Evolutionary conservation across 768 basidiomycete species (phyloP).

Genomic region (Lepiota subincarnata): DNA sequence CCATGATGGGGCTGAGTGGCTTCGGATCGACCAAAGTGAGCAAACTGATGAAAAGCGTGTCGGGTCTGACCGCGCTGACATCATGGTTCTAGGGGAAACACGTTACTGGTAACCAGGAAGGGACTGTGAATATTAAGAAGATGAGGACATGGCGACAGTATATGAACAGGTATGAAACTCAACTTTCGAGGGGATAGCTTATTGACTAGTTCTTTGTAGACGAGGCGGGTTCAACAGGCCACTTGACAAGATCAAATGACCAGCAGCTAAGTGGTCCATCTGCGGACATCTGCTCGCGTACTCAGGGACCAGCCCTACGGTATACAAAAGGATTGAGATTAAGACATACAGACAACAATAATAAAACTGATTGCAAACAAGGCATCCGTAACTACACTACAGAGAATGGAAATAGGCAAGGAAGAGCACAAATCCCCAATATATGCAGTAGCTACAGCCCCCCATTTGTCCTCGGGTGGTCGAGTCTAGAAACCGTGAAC

Average conservation of each 20-base stretch:
- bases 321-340: conserved; percentile 13
- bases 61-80: not conserved
- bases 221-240: conserved; percentile 89
- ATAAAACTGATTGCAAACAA: conserved; percentile 3
- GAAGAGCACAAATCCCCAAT: conserved; percentile 4
- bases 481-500: conserved; percentile 76
- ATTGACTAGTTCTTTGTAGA: conserved; percentile 19
- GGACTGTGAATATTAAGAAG: conserved; percentile 65
- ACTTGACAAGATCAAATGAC: conserved; percentile 90
- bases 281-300: not conserved
- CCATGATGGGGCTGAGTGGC: conserved; percentile 83
- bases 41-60: not conserved
- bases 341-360: conserved; percentile 22
- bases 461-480: not conserved
- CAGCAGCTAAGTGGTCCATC: conserved; percentile 9
- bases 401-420: not conserved
- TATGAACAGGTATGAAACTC: conserved; percentile 74
- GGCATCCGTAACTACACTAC: conserved; percentile 1
- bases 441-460: conserved; percentile 8
- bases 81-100: conserved; percentile 55
- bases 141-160: conserved; percentile 94
- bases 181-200: not conserved
- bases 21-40: conserved; percentile 88
- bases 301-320: conserved; percentile 10
- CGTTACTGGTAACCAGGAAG: conserved; percentile 82